A percentile compares a stretch with the other conserved stretches of the same genome.
phyloP scores from a whole-genome alignment of 345 rosid species.

The Corchorus capsularis region DNA sequence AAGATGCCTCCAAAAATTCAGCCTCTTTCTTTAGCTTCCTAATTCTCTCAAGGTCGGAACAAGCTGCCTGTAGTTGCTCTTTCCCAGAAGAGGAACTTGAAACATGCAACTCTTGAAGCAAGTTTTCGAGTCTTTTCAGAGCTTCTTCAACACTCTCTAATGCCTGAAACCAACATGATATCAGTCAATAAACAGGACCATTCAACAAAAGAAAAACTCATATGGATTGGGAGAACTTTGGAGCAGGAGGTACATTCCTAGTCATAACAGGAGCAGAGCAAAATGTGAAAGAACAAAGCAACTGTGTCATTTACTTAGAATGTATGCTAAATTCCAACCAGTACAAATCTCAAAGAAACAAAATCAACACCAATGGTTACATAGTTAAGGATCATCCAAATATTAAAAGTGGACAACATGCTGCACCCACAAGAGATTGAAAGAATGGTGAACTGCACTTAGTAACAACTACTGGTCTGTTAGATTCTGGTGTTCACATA shows the following conservation, averaged over 20 bases:
- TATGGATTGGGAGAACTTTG: slow-evolving; percentile 2
- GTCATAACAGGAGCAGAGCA: slow-evolving; percentile 7
- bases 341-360: slow-evolving; percentile 5
- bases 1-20: slow-evolving; percentile 95
- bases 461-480: background rate
- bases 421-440: background rate
- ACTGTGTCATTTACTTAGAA: background rate
- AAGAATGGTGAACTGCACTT: background rate
- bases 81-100: slow-evolving; percentile 81
- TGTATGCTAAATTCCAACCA: slow-evolving; percentile 10
- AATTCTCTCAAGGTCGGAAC: slow-evolving; percentile 94
- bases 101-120: slow-evolving; percentile 75
- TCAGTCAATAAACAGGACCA: slow-evolving; percentile 21
- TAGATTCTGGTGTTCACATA: background rate
- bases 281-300: background rate
- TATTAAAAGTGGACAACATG: background rate
- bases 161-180: slow-evolving; percentile 56
- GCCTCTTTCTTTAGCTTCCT: slow-evolving; percentile 98
- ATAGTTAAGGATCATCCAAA: background rate
- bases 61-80: slow-evolving; percentile 88
- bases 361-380: background rate
- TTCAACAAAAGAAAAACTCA: slow-evolving; percentile 15
- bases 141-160: slow-evolving; percentile 92
- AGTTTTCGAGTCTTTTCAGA: slow-evolving; percentile 73
- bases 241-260: slow-evolving; percentile 2